Conservation (phyloP, 2,329 filamentous ascomycete genomes). For the Pseudopithomyces maydicus region DNA sequence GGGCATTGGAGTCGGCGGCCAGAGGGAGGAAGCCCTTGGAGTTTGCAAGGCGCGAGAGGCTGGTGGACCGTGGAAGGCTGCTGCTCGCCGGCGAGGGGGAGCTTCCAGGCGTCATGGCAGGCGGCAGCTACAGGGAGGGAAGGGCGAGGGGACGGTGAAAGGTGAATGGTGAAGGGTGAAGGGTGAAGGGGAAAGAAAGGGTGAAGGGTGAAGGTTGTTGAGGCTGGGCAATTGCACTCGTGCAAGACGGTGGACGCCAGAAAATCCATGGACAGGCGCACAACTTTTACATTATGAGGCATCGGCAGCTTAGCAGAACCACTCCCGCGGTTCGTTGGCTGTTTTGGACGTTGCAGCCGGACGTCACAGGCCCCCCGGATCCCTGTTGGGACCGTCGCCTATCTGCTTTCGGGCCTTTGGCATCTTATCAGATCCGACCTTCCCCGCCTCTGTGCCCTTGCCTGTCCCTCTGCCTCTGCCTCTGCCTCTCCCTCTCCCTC, state of each 20-base stretch:
- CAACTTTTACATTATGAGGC: not conserved
- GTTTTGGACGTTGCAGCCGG: not conserved
- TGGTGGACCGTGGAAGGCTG: slow-evolving; percentile 25
- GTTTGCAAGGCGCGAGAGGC: slow-evolving; percentile 38
- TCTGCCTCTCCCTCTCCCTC: too few species aligned
- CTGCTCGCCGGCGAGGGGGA: not conserved
- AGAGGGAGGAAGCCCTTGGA: slow-evolving; percentile 50
- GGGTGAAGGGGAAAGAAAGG: not conserved
- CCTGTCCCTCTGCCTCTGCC: too few species aligned
- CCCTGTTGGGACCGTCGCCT: not conserved
- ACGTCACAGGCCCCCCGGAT: not conserved
- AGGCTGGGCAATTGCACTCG: not conserved
- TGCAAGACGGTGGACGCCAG: too few species aligned
- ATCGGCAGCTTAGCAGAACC: too few species aligned
- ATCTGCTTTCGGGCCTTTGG: not conserved
- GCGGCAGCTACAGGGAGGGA: not conserved
- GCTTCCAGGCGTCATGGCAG: slow-evolving; percentile 1
- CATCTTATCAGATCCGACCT: not conserved
- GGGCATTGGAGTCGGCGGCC: slow-evolving; percentile 39
- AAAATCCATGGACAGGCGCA: too few species aligned
- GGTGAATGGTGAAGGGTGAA: not conserved
- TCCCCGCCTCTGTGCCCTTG: not conserved
- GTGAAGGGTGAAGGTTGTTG: not conserved
- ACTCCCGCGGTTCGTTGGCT: too few species aligned
- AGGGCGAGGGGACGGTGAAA: not conserved